Base-by-base conservation (phyloP, 805 yeast genomes). In the Pichia rugopelliculosa region DNA sequence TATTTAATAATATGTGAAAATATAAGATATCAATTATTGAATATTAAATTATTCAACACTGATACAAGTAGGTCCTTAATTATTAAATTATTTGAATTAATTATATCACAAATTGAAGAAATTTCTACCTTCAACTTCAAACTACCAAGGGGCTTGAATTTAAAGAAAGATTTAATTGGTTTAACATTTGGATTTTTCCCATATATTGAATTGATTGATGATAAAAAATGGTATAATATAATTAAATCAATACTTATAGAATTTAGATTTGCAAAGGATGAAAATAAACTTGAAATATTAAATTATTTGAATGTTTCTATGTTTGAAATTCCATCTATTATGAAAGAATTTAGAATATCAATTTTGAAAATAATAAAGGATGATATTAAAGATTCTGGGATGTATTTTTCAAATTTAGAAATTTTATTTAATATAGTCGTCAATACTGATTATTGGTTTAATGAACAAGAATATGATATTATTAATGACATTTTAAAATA, bases 241-340 rank as follows among this genome's bases (percentile, higher is more conserved):
- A 15, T 30, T 8, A 30, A 30, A n/a, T 6, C 10, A 2, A 30
- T 30, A 30, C 6, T 30, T 30, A 30, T 30, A 30, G 34, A 30
- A 30, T 30, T 30, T 30, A 30, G n/a, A n/a, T 30, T 30, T 30
- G 34, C 34, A n/a, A 13, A 5, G n/a, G 10, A 15, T n/a, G 34
- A n/a, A 15, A 30, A 30, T 30, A 30, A 30, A 11, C 6, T 30
- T 15, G 34, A 30, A 8, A 15, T 88, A 53, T 76, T 89, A 25
- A 88, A 87, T 55, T 81, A 83, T 39, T 67, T 90, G 49, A 79
- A 84, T 6, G 73, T 84, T 3, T 84, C 91, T 55, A 84, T 95
- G 59, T 87, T 84, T 60, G 96, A 87, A 59, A 71, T 85, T 30
- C 95, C 96, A 1, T 60, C 72, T 11, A 79, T 91, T 0, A 73